A percentile compares a stretch with the other conserved stretches of the same genome.
phyloP scores from a whole-genome alignment of 768 basidiomycete genomes.

The Lactarius psammicola region DNA sequence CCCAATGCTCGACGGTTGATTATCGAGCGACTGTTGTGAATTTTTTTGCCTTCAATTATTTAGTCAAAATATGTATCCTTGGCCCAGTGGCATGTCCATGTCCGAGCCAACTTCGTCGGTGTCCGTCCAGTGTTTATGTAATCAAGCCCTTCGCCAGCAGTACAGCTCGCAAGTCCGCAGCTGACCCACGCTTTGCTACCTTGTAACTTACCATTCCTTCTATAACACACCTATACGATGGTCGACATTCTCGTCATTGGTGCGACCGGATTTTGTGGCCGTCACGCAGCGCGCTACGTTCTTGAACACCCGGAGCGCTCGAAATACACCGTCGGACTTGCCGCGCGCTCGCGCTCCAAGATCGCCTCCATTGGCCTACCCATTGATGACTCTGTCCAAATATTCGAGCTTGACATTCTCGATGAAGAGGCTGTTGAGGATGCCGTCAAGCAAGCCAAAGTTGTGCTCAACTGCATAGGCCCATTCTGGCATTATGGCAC shows the following conservation, averaged over 20 bases:
- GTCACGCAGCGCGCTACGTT: conserved; percentile 27
- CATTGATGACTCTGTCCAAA: conserved; percentile 34
- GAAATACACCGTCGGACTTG: conserved; percentile 22
- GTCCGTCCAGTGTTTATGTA: conserved; percentile 1
- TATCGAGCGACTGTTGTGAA: conserved; percentile 1
- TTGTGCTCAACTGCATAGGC: conserved; percentile 77
- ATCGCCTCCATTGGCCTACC: conserved; percentile 14
- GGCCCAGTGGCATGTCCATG: not conserved
- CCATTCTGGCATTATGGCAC: conserved; percentile 73
- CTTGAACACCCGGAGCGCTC: conserved; percentile 25
- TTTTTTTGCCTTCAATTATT: conserved; percentile 6
- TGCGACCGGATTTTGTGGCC: conserved; percentile 29
- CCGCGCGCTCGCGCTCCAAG: conserved; percentile 25
- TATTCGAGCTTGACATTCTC: conserved; percentile 60
- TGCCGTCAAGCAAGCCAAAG: conserved; percentile 54
- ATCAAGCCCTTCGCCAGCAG: not conserved
- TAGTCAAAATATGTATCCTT: conserved; percentile 13
- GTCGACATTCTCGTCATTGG: conserved; percentile 29
- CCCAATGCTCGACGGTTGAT: conserved; percentile 51
- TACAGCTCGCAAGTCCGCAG: too few species aligned
- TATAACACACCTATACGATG: conserved; percentile 4
- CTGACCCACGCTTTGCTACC: not conserved
- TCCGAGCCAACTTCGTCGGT: not conserved
- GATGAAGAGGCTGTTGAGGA: conserved; percentile 51
- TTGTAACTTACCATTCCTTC: not conserved